A percentile compares a stretch with the other conserved stretches of the same genome.
These are phyloP conservation scores for Conoideocrella luteorostrata DNA, from an alignment of 2,329 filamentous ascomycete genomes.

Conservation along the genomic window DNA sequence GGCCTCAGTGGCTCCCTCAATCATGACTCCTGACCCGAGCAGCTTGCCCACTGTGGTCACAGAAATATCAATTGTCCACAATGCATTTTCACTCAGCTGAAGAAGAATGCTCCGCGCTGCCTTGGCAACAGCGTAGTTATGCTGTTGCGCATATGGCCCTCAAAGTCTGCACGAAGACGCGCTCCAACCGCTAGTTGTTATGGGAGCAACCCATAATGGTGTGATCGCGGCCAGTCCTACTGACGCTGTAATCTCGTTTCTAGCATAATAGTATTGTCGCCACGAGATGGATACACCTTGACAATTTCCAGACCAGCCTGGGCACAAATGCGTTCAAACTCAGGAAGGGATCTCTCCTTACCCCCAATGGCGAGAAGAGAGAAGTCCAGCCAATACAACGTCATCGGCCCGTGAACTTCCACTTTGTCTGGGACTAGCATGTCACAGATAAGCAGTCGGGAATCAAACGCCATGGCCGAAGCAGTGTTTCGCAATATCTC, in stretches of 20 bases:
- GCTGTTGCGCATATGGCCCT: too few species aligned
- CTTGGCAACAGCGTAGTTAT: too few species aligned
- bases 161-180: too few species aligned
- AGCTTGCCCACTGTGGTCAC: too few species aligned
- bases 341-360: conserved; percentile 21
- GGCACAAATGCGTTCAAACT: conserved; percentile 20
- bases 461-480: conserved; percentile 19
- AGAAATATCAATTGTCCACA: too few species aligned
- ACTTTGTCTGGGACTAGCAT: conserved; percentile 24
- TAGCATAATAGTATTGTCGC: conserved; percentile 20
- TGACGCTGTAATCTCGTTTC: conserved; percentile 20
- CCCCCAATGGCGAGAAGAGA: conserved; percentile 19
- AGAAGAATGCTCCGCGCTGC: too few species aligned
- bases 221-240: too few species aligned
- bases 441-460: conserved; percentile 25
- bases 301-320: conserved; percentile 21
- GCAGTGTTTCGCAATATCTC: conserved; percentile 19
- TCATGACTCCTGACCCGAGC: too few species aligned
- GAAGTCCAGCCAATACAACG: conserved; percentile 22
- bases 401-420: conserved; percentile 15
- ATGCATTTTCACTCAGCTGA: too few species aligned
- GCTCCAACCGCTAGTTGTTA: too few species aligned
- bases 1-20: too few species aligned
- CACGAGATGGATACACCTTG: conserved; percentile 17
- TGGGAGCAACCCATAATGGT: too few species aligned